Base-by-base conservation (phyloP, 169 alveolate species). In the Babesia caballi region DNA sequence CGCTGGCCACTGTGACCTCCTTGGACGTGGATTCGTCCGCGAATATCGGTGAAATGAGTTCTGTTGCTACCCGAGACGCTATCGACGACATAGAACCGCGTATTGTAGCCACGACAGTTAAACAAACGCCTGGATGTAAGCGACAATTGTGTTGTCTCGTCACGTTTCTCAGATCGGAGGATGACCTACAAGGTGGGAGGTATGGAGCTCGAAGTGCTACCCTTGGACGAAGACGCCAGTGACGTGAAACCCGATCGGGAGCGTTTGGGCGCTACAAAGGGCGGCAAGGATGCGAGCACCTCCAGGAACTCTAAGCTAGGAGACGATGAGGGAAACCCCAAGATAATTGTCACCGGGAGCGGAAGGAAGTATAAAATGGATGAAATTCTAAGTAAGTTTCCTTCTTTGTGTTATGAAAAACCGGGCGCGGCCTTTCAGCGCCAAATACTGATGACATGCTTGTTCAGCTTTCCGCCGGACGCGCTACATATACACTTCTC, bases 381-480 rank as follows among this genome's bases (percentile, higher is more conserved):
- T 4, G 66, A 56, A 28, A 17, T 0, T 17, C 33, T 56, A 56
- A 32, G 66, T 56, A 56, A 36, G 66, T 56, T 5, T 30, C 5
- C 57, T 17, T 49, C 32, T 14, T 8, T 12, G 8, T 49, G 23
- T 49, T 49, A 17, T n/a, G n/a, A n/a, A n/a, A n/a, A n/a, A n/a
- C n/a, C n/a, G n/a, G n/a, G n/a, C n/a, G n/a, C n/a, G n/a, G n/a
- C n/a, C n/a, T n/a, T n/a, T n/a, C n/a, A n/a, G n/a, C n/a, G n/a
- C n/a, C n/a, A n/a, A n/a, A n/a, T n/a, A n/a, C n/a, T n/a, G n/a
- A n/a, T n/a, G n/a, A n/a, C n/a, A n/a, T n/a, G n/a, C n/a, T n/a
- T n/a, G n/a, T 32, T 8, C 66, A 56, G 66, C 66, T 12, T 32
- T 56, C 19, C 66, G 32, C 66, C 66, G 66, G 32, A 56, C 30